phyloP scores from a whole-genome alignment of 2,329 filamentous ascomycete genomes.

The Cercospora nicotianae region DNA sequence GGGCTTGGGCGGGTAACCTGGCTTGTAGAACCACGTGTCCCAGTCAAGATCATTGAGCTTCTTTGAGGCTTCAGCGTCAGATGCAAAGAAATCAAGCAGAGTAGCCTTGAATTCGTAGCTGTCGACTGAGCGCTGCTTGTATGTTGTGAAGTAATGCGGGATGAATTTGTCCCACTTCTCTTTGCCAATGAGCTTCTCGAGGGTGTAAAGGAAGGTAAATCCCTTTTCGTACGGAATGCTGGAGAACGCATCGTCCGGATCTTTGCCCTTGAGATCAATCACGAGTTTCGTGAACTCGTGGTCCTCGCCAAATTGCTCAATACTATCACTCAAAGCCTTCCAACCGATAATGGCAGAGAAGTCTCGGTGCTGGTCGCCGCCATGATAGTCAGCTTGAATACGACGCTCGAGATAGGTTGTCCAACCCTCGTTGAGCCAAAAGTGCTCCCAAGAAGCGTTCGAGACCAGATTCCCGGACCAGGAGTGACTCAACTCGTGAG shows the following conservation, averaged over 20 bases:
- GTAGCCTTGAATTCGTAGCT: slow-evolving; percentile 92
- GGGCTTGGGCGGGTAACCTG: slow-evolving; percentile 86
- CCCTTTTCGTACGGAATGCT: slow-evolving; percentile 94
- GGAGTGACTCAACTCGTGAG: slow-evolving; percentile 73
- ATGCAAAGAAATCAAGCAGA: slow-evolving; percentile 78
- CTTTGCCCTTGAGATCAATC: slow-evolving; percentile 80
- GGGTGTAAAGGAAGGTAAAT: slow-evolving; percentile 87
- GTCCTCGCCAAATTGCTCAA: slow-evolving; percentile 74
- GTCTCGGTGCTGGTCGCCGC: slow-evolving; percentile 80
- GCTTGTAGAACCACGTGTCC: slow-evolving; percentile 85
- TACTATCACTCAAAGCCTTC: slow-evolving; percentile 80
- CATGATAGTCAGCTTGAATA: slow-evolving; percentile 71
- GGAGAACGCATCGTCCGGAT: slow-evolving; percentile 94
- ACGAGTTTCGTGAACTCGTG: slow-evolving; percentile 94
- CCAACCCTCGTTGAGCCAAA: slow-evolving; percentile 76
- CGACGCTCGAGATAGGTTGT: slow-evolving; percentile 91
- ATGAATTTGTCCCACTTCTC: slow-evolving; percentile 95
- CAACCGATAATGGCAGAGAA: slow-evolving; percentile 96
- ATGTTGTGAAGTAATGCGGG: slow-evolving; percentile 87
- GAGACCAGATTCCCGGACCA: slow-evolving; percentile 89
- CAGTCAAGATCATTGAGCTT: slow-evolving; percentile 78
- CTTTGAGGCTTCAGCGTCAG: slow-evolving; percentile 60
- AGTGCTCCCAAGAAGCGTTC: slow-evolving; percentile 79
- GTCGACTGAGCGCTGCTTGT: slow-evolving; percentile 82
- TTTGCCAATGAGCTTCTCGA: slow-evolving; percentile 81